Evolutionary conservation across 2,329 filamentous ascomycete species (phyloP).

Genomic region (Verruconis gallopava): DNA sequence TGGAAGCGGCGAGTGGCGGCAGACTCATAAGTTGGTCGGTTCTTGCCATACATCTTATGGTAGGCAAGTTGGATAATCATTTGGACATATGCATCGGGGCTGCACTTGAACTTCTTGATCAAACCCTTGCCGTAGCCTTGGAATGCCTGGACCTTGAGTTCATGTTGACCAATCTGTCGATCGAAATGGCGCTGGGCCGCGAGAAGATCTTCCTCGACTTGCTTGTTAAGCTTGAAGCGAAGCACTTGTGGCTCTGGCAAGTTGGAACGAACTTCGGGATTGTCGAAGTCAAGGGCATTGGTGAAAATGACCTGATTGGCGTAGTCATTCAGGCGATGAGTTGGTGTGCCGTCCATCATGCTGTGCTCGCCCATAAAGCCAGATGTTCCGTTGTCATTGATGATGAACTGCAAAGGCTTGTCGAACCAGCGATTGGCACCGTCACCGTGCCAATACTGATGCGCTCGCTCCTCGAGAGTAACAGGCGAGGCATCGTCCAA

Average conservation of each 20-base stretch:
- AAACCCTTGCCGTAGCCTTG: slow-evolving; percentile 95
- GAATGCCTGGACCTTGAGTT: slow-evolving; percentile 88
- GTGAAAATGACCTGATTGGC: slow-evolving; percentile 83
- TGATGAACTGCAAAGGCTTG: slow-evolving; percentile 94
- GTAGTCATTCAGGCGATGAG: slow-evolving; percentile 92
- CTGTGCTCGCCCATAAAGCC: slow-evolving; percentile 98
- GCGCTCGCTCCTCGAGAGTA: slow-evolving; percentile 88
- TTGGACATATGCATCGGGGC: slow-evolving; percentile 92
- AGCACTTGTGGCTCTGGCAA: slow-evolving; percentile 69
- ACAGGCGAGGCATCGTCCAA: slow-evolving; percentile 84
- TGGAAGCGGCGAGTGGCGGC: slow-evolving; percentile 92
- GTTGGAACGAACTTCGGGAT: slow-evolving; percentile 63
- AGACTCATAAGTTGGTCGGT: slow-evolving; percentile 93
- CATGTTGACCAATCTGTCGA: slow-evolving; percentile 70
- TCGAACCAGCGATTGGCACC: slow-evolving; percentile 94
- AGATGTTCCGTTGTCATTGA: slow-evolving; percentile 95
- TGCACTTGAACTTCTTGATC: slow-evolving; percentile 99
- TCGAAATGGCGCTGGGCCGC: slow-evolving; percentile 68
- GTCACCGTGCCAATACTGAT: slow-evolving; percentile 97
- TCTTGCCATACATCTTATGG: slow-evolving; percentile 98
- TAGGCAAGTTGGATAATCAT: slow-evolving; percentile 98
- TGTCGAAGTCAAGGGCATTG: slow-evolving; percentile 84
- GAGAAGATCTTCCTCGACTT: slow-evolving; percentile 65
- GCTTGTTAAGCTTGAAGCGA: slow-evolving; percentile 63
- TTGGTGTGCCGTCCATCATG: slow-evolving; percentile 99